These are phyloP conservation scores for Pseudisothecium myosuroides DNA, from an alignment of 225 moss, liverwort and hornwort genomes.

Conservation along the genomic window DNA sequence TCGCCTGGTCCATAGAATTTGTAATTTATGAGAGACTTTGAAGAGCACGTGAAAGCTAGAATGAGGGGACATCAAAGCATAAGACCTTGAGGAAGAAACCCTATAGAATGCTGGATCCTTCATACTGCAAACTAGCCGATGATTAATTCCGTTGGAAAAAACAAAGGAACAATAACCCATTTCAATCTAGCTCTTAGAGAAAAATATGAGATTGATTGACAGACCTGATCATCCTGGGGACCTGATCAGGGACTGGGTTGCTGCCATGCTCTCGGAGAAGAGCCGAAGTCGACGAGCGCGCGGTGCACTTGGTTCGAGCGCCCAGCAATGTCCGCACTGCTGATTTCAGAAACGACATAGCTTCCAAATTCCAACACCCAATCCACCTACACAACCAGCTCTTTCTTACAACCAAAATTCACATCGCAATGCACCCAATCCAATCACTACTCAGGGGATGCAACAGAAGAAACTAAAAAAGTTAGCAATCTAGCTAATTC, in stretches of 20 bases:
- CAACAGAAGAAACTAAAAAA: neutral
- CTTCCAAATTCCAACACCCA: neutral
- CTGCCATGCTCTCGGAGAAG: neutral
- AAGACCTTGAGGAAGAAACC: neutral
- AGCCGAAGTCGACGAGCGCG: neutral
- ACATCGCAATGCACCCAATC: neutral
- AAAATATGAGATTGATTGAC: neutral
- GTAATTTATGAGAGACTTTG: neutral
- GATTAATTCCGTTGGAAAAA: neutral
- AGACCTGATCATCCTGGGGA: neutral
- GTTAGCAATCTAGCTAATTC: neutral
- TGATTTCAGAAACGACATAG: conserved; percentile 15
- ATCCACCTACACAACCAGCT: neutral
- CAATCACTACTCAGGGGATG: neutral
- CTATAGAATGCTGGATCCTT: neutral
- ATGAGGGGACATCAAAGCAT: neutral
- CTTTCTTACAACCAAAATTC: neutral
- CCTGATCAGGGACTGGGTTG: neutral
- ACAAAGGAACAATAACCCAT: neutral
- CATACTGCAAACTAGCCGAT: neutral
- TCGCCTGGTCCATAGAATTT: neutral
- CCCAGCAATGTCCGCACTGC: conserved; percentile 1
- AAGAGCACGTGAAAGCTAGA: neutral
- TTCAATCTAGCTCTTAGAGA: neutral
- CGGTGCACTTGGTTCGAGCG: neutral